Conservation (phyloP, 495 filamentous ascomycete genomes). For the Trichoderma gamsii region DNA sequence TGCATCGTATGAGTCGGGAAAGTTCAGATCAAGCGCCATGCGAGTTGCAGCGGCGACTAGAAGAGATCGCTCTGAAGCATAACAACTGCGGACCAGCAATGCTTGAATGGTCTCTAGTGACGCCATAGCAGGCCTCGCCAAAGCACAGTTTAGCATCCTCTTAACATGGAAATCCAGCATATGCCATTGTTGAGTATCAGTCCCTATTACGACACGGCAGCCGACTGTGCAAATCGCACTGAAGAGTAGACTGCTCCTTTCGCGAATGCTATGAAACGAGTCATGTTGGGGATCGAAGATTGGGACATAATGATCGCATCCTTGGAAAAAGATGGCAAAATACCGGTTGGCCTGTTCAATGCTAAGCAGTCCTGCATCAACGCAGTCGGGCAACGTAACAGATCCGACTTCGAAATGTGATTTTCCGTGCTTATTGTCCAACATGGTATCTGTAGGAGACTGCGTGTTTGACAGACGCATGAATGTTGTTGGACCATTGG, state of each 20-base stretch:
- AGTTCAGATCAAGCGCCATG: constrained; percentile 40
- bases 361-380: background rate
- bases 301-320: constrained; percentile 44
- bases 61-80: constrained; percentile 43
- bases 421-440: background rate
- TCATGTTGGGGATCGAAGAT: constrained; percentile 40
- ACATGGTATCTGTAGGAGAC: background rate
- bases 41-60: constrained; percentile 42
- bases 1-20: constrained; percentile 40
- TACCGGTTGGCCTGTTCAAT: constrained; percentile 9
- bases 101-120: constrained; percentile 45
- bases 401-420: background rate
- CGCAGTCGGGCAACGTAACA: background rate
- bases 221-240: constrained; percentile 47
- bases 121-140: constrained; percentile 33
- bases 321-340: constrained; percentile 37
- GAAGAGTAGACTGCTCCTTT: constrained; percentile 38
- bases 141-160: constrained; percentile 39
- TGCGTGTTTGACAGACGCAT: background rate
- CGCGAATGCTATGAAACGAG: constrained; percentile 37
- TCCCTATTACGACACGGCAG: constrained; percentile 30
- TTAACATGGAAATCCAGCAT: constrained; percentile 39
- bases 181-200: constrained; percentile 33
- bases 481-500: background rate
- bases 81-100: constrained; percentile 42